A percentile compares a stretch with the other conserved stretches of the same genome.
phyloP scores from a whole-genome alignment of 106 monocot genomes.

The Acorus gramineus region DNA sequence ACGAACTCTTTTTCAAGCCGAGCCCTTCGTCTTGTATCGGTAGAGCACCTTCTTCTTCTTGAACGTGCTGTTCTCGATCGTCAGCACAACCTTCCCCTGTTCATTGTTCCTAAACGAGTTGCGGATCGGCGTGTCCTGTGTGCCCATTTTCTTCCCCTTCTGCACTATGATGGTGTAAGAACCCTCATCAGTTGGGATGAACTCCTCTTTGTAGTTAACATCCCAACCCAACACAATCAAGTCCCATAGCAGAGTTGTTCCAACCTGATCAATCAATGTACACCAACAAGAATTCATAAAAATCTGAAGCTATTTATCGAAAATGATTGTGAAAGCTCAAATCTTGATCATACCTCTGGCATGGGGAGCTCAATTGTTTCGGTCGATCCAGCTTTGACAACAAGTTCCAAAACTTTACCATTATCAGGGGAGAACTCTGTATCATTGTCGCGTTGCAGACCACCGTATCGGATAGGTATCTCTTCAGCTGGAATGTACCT shows the following conservation, averaged over 20 bases:
- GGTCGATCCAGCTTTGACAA: conserved; percentile 22
- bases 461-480: conserved; percentile 17
- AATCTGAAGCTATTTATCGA: too few species aligned
- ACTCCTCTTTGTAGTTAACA: conserved; percentile 40
- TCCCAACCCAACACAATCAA: conserved; percentile 38
- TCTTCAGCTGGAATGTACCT: conserved; percentile 18
- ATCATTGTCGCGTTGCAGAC: conserved; percentile 4
- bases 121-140: conserved; percentile 5
- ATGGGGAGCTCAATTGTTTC: conserved; percentile 28
- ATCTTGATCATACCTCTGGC: conserved; percentile 4
- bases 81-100: conserved; percentile 5
- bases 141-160: conserved; percentile 7
- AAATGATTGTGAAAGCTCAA: background rate
- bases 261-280: conserved; percentile 8
- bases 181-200: conserved; percentile 30
- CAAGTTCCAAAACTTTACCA: conserved; percentile 12
- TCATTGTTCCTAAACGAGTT: conserved; percentile 17
- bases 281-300: background rate
- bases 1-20: background rate
- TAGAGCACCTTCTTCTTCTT: conserved; percentile 1
- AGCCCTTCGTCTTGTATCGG: background rate
- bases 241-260: conserved; percentile 32
- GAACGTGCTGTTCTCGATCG: conserved; percentile 1
- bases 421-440: conserved; percentile 9
- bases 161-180: conserved; percentile 26